A percentile compares a stretch with the other conserved stretches of the same genome.
These are phyloP conservation scores for Pistacia atlantica DNA, from an alignment of 345 rosid genomes.

Conservation along the genomic window DNA sequence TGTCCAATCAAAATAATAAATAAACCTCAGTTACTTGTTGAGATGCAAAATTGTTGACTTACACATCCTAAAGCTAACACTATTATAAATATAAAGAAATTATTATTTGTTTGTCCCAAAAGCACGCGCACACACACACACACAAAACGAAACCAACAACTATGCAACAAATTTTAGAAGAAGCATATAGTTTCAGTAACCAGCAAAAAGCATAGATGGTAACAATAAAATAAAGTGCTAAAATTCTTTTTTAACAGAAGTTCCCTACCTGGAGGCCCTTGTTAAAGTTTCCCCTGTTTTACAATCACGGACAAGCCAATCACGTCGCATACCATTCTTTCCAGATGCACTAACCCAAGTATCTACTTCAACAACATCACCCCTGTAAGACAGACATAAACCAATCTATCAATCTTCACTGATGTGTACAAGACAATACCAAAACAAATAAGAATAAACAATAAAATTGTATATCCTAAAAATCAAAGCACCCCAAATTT, in stretches of 20 bases:
- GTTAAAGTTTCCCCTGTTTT: constrained; percentile 79
- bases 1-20: not conserved
- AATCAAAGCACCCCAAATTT: not conserved
- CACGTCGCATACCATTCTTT: constrained; percentile 97
- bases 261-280: constrained; percentile 83
- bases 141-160: not conserved
- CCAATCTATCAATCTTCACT: not conserved
- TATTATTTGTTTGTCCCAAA: not conserved
- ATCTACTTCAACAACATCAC: constrained; percentile 87
- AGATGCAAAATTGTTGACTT: not conserved
- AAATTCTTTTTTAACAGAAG: no score
- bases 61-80: not conserved
- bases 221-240: not conserved
- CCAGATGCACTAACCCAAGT: constrained; percentile 92
- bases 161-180: not conserved
- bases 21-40: not conserved
- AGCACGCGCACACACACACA: no score
- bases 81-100: not conserved
- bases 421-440: not conserved
- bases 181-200: not conserved
- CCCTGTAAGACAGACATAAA: constrained; percentile 53
- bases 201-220: not conserved
- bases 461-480: not conserved
- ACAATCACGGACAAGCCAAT: constrained; percentile 79
- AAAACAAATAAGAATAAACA: not conserved